Percentiles rank a stretch among this genome's conserved stretches.
phyloP scores from a whole-genome alignment of 306 rosid species.

The Betula pendula region DNA sequence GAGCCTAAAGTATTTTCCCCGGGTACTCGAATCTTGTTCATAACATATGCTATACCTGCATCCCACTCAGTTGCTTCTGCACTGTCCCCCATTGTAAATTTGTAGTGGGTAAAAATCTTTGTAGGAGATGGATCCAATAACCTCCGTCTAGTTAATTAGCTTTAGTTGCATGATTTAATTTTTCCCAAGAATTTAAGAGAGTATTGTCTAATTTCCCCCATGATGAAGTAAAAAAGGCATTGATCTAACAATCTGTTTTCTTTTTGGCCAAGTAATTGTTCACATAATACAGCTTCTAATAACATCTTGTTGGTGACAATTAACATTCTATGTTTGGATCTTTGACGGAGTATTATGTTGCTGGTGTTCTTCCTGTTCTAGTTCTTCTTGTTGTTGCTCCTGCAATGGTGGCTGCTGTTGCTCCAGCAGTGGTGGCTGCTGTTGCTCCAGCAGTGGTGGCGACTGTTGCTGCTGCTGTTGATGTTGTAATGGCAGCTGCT shows the following conservation, averaged over 20 bases:
- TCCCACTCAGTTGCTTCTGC: too few relatives aligned
- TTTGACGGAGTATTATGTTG: conserved; percentile 23
- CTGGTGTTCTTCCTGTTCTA: conserved; percentile 29
- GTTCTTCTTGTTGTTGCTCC: conserved; percentile 24
- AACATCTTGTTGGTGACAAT: conserved; percentile 31
- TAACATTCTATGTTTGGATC: conserved; percentile 25
- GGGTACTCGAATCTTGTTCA: too few relatives aligned
- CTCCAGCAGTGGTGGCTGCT: conserved; percentile 40
- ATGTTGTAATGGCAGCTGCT: conserved; percentile 6
- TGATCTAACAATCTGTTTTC: neutral
- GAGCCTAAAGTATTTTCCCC: too few relatives aligned
- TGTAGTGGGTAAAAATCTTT: too few relatives aligned
- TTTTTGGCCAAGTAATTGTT: neutral
- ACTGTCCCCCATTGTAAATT: too few relatives aligned
- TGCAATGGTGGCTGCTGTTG: conserved; percentile 46
- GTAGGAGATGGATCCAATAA: too few relatives aligned
- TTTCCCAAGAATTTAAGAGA: too few relatives aligned
- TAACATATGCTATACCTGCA: too few relatives aligned
- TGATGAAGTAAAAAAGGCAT: neutral
- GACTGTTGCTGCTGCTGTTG: conserved; percentile 45
- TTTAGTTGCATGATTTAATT: too few relatives aligned
- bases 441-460: conserved; percentile 43
- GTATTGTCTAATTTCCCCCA: neutral
- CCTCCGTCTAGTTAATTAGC: too few relatives aligned
- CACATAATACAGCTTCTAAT: neutral